A percentile compares a stretch with the other conserved stretches of the same genome.
Conservation (phyloP, 164 flowering plant genomes). For the Kalanchoe fedtschenkoi region DNA sequence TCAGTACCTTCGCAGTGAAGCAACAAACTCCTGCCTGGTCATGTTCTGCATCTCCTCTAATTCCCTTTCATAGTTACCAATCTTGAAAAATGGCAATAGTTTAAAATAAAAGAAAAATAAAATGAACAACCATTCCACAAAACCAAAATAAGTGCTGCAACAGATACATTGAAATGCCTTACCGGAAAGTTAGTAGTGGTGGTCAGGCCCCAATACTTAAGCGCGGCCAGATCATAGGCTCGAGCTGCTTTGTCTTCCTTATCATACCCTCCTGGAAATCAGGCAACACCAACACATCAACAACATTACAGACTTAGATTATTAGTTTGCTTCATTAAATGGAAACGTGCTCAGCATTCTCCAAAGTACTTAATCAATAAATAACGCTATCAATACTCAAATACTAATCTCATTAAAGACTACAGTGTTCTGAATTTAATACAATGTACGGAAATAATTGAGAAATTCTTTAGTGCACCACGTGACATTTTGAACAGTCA, state of each 20-base stretch:
- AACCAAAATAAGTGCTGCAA: not conserved
- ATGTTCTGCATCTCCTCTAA: slow-evolving; percentile 76
- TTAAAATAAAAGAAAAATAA: not conserved
- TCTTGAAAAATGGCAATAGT: slow-evolving; percentile 19
- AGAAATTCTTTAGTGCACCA: too few species aligned
- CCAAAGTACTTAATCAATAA: not conserved
- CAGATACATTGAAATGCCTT: not conserved
- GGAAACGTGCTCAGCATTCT: not conserved
- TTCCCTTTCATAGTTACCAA: slow-evolving; percentile 66
- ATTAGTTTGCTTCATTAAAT: not conserved
- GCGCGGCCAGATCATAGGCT: slow-evolving; percentile 87
- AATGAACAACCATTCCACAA: not conserved
- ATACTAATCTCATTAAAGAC: not conserved
- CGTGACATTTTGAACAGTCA: too few species aligned
- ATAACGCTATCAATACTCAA: not conserved
- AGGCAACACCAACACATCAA: not conserved
- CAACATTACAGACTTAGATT: not conserved
- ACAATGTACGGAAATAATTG: not conserved
- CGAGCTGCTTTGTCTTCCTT: slow-evolving; percentile 88
- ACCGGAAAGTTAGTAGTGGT: slow-evolving; percentile 81
- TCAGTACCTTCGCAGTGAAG: slow-evolving; percentile 69
- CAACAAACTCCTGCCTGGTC: slow-evolving; percentile 88
- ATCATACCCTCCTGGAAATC: slow-evolving; percentile 67
- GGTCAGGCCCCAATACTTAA: slow-evolving; percentile 84
- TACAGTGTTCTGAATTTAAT: not conserved